Evolutionary conservation across 2,329 filamentous ascomycete species (phyloP).

Genomic region (Apiospora sp.): DNA sequence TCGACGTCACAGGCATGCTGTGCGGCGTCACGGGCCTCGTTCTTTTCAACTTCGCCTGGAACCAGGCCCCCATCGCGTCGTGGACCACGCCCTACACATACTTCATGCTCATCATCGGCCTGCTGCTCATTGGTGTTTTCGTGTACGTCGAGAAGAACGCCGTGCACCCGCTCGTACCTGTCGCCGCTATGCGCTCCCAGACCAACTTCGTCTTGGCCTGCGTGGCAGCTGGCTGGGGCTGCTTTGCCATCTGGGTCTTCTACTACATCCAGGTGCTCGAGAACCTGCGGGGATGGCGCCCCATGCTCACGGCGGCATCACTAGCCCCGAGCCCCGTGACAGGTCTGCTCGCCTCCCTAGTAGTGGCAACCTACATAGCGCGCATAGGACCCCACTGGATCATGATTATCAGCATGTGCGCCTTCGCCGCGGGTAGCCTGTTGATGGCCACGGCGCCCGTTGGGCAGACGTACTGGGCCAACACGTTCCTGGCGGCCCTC

Average conservation of each 20-base stretch:
- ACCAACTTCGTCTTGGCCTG: constrained; percentile 58
- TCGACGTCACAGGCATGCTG: constrained; percentile 40
- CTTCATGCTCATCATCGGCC: constrained; percentile 57
- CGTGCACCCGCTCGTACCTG: constrained; percentile 59
- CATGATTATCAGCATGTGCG: constrained; percentile 42
- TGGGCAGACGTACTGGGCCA: constrained; percentile 61
- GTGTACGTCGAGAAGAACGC: constrained; percentile 59
- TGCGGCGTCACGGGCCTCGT: constrained; percentile 60
- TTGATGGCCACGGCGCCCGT: constrained; percentile 50
- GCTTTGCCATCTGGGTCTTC: constrained; percentile 54
- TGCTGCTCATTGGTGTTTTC: constrained; percentile 58
- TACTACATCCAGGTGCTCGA: constrained; percentile 54
- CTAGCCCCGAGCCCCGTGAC: constrained; percentile 48
- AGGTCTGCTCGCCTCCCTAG: constrained; percentile 45
- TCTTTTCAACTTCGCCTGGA: constrained; percentile 66
- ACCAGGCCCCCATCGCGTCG: constrained; percentile 62
- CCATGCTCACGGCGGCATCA: constrained; percentile 48
- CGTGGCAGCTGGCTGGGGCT: constrained; percentile 55
- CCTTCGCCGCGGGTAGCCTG: constrained; percentile 40
- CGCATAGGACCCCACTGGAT: constrained; percentile 42
- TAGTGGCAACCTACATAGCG: constrained; percentile 40
- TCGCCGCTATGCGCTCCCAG: constrained; percentile 55
- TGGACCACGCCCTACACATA: constrained; percentile 62
- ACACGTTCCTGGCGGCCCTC: constrained; percentile 58
- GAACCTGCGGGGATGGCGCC: constrained; percentile 45